Evolutionary conservation across 202 grass and related monocot species (phyloP).

Genomic region (Elaeis oleifera): DNA sequence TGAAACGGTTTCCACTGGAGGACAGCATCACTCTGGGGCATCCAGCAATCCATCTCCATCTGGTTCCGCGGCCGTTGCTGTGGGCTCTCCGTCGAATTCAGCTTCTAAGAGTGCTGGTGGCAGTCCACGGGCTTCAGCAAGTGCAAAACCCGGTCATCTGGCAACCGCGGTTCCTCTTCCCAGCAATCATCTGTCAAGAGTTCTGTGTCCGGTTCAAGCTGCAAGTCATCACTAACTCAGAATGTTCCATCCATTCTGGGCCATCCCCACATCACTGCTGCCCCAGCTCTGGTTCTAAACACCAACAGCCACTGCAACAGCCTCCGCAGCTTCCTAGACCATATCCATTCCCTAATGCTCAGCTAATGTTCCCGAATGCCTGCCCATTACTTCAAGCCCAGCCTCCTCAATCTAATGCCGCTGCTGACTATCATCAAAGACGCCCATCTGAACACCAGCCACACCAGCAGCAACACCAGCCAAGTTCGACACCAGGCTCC

Average conservation of each 20-base stretch:
- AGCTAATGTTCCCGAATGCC: slow-evolving; percentile 48
- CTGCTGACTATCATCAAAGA: slow-evolving; percentile 44
- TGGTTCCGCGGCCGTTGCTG: slow-evolving; percentile 47
- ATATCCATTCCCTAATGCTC: slow-evolving; percentile 34
- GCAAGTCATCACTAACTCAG: slow-evolving; percentile 37
- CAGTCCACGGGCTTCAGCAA: slow-evolving; percentile 52
- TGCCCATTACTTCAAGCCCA: slow-evolving; percentile 29
- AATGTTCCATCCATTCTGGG: slow-evolving; percentile 76
- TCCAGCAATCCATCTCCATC: slow-evolving; percentile 49
- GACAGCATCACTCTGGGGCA: slow-evolving; percentile 21
- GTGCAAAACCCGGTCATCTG: slow-evolving; percentile 39
- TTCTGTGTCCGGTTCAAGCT: slow-evolving; percentile 41
- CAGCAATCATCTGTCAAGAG: slow-evolving; percentile 66
- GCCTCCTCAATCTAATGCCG: slow-evolving; percentile 23
- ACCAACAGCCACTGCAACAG: slow-evolving; percentile 46
- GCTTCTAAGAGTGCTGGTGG: slow-evolving; percentile 68
- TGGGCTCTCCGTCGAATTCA: slow-evolving; percentile 58
- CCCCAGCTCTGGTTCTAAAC: slow-evolving; percentile 38
- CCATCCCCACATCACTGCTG: slow-evolving; percentile 39
- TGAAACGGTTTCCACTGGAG: slow-evolving; percentile 27
- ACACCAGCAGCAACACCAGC: slow-evolving; percentile 45
- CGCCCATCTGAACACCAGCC: slow-evolving; percentile 38
- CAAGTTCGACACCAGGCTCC: slow-evolving; percentile 22
- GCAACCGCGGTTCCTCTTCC: slow-evolving; percentile 26
- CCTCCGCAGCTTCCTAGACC: slow-evolving; percentile 27